A percentile compares a stretch with the other conserved stretches of the same genome.
Conservation (phyloP, 495 filamentous ascomycete genomes). For the Talaromyces thailandensis region DNA sequence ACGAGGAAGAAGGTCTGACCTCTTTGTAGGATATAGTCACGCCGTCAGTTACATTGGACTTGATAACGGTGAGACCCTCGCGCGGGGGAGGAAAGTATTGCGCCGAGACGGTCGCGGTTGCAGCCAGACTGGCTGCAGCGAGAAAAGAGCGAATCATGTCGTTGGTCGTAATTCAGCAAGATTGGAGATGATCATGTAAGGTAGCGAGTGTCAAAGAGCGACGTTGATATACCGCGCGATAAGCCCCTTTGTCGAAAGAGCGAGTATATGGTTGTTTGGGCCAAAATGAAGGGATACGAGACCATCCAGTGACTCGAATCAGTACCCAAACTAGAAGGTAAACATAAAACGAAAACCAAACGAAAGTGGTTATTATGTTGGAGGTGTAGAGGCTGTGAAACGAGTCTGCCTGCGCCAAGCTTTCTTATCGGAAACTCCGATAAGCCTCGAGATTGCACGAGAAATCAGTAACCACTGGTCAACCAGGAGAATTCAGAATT, state of each 20-base stretch:
- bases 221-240: neutral
- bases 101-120: constrained; percentile 13
- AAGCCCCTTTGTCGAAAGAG: neutral
- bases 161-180: neutral
- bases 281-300: neutral
- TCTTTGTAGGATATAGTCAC: constrained; percentile 58
- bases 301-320: neutral
- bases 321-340: neutral
- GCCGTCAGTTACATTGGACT: constrained; percentile 49
- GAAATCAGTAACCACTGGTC: no score
- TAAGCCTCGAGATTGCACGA: neutral
- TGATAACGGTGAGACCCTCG: constrained; percentile 42
- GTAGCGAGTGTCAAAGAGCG: neutral
- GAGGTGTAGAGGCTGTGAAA: neutral
- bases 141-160: neutral
- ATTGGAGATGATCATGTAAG: neutral
- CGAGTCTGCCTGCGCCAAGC: neutral
- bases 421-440: constrained; percentile 5
- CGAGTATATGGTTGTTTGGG: neutral
- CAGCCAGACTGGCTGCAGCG: constrained; percentile 10
- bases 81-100: constrained; percentile 51
- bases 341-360: neutral
- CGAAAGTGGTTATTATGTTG: neutral
- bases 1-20: constrained; percentile 20
- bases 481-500: no score